Evolutionary conservation across 345 rosid species (phyloP), one percentile per base, ranked within the genome.

Genomic region (Murraya koenigii): DNA sequence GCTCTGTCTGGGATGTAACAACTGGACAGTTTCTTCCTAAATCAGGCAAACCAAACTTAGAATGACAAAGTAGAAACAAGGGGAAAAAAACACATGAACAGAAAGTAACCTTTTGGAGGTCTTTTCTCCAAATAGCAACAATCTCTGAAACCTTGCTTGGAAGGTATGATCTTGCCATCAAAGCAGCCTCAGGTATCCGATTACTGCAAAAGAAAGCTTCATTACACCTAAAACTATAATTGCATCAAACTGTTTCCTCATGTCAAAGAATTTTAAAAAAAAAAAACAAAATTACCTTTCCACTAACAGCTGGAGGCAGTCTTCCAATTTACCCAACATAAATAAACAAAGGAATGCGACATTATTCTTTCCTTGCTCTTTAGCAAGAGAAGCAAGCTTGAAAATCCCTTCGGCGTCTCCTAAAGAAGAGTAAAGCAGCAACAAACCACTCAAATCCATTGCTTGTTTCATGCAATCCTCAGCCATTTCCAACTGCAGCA

Each of bases 101-200:
- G 38, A 20, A 70, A 70, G 28, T 62, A 85, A 93, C 99, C 95
- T 94, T 92, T 85, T 85, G 85, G 58, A 94, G 95, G 82, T 97
- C 97, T 82, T 97, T 97, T 84, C 97, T 97, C 99, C 99, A 97
- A 74, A 91, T 88, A 74, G 94, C 90, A 58, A 93, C 92, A 78
- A 97, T 94, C 86, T 94, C 97, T 26, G 99, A 90, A 81, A 93
- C 99, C 86, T 94, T 97, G 91, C 98, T 94, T 68, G 98, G 99
- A 82, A 97, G 95, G 84, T 94, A 97, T 70, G 99, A 94, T 73
- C 99, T 86, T 39, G 98, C 99, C 97, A 97, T 93, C 82, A 94
- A 84, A 82, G 99, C 98, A 88, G 99, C 99, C 88, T 97, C 99
- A 17, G 99, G 99, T 88, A 94, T 91, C 85, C 99, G 97, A 83